Evolutionary conservation across 306 rosid genomes (phyloP).

Genomic region (Gynostemma pentaphyllum): DNA sequence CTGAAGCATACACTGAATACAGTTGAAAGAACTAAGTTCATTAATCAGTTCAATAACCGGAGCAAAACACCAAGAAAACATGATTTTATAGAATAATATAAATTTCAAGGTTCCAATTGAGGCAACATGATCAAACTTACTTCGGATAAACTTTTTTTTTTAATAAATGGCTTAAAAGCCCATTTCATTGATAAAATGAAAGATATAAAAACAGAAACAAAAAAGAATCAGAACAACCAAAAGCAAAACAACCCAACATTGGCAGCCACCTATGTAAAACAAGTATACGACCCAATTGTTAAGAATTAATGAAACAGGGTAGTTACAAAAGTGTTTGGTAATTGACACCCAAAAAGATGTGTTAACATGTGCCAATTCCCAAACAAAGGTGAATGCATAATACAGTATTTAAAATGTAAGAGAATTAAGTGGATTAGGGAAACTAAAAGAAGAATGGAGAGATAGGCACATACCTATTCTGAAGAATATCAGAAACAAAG

Average conservation of each 20-base stretch:
- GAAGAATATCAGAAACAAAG: slow-evolving; percentile 35
- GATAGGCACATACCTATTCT: slow-evolving; percentile 38
- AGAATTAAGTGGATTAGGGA: not conserved
- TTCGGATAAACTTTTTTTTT: not conserved
- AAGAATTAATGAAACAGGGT: too few species aligned
- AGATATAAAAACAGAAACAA: too few species aligned
- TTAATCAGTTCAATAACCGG: not conserved
- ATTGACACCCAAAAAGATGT: too few species aligned
- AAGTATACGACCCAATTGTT: too few species aligned
- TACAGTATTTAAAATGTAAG: not conserved
- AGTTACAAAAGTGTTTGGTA: too few species aligned
- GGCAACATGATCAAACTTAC: not conserved
- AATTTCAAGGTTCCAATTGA: not conserved
- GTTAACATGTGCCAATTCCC: too few species aligned
- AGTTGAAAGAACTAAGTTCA: slow-evolving; percentile 1
- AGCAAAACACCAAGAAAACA: slow-evolving; percentile 2
- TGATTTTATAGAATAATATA: not conserved
- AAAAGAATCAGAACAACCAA: too few species aligned
- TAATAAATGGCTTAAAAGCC: too few species aligned
- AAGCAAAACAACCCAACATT: too few species aligned
- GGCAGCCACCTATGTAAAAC: too few species aligned
- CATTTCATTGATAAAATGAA: too few species aligned
- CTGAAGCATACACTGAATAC: slow-evolving; percentile 33
- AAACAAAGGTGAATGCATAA: not conserved
- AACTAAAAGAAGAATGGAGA: not conserved